Evolutionary conservation across 148 eudicot species (phyloP).

Genomic region (Spergularia bocconei): DNA sequence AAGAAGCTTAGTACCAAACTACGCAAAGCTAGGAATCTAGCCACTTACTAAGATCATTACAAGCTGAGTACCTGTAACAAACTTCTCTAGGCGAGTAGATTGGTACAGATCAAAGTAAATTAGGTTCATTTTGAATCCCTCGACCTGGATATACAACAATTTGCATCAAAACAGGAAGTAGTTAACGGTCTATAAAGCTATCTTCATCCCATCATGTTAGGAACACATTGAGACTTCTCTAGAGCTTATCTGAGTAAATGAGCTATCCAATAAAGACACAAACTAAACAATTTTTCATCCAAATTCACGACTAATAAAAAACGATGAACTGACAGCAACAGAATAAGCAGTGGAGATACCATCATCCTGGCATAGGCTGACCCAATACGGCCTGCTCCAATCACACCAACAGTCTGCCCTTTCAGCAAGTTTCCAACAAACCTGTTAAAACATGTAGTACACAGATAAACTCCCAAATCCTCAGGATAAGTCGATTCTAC

Average conservation of each 20-base stretch:
- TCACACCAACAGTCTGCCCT: constrained; percentile 97
- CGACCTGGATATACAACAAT: constrained; percentile 46
- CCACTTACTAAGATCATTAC: constrained; percentile 2
- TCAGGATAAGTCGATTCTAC: not conserved
- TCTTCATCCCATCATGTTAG: not conserved
- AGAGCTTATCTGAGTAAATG: constrained; percentile 4
- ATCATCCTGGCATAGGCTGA: constrained; percentile 99
- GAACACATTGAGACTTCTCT: not conserved
- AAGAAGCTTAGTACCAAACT: not conserved
- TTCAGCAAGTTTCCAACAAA: constrained; percentile 98
- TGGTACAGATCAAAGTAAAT: constrained; percentile 93
- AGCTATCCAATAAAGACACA: constrained; percentile 2
- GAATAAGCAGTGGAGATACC: constrained; percentile 42
- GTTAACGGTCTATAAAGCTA: not conserved
- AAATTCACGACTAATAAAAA: not conserved
- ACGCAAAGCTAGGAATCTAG: not conserved
- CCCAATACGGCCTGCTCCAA: constrained; percentile 98
- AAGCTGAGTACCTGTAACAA: constrained; percentile 69
- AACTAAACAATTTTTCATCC: constrained; percentile 2
- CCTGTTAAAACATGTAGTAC: constrained; percentile 34
- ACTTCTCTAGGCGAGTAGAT: constrained; percentile 90
- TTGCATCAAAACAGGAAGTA: not conserved
- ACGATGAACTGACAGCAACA: not conserved
- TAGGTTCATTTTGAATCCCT: constrained; percentile 98
- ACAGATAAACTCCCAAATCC: not conserved